Evolutionary conservation across 1,139 yeast genomes (phyloP), one percentile per base, ranked within the genome.

Genomic region (Ashbya aceris): DNA sequence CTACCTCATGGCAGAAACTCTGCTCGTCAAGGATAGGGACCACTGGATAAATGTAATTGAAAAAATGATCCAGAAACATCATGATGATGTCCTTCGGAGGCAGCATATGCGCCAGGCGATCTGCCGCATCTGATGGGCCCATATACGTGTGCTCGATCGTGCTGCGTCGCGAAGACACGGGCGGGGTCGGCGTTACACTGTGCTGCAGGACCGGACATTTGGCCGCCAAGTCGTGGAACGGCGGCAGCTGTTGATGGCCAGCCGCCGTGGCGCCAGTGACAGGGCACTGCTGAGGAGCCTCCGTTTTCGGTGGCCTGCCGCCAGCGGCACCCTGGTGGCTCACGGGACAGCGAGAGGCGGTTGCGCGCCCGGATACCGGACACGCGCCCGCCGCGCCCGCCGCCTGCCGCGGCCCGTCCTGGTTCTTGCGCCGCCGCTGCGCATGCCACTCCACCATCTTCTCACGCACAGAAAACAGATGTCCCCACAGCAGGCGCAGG

Each of bases 1-100:
- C 49, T 27, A 56, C 51, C 43, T 58, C 60, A 20, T 48, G 46
- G 42, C 55, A 54, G 45, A 68, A 63, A 30, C 58, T 58, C 8
- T 42, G 48, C 48, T 76, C 78, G 54, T 76, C 79, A 23, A 76
- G 44, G 31, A 72, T 64, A 1, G 81, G 80, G 43, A 73, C 63
- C 33, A 67, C 68, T 1, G 78, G 76, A 49, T 74, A 73, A 4
- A 74, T 60, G 12, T 60, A 57, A 20, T 56, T 56, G 56, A 76
- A 74, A 47, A 70, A 76, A 35, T 67, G 51, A 17, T 65, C 64
- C 10, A 70, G 42, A 40, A 65, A 64, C 23, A 56, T 46, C 56
- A 68, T 59, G 10, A 74, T 61, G 1, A 70, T 64, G 27, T 59
- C 58, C 42, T 61, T 61, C 8, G 69, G 66, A 1, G 81, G 80